These are phyloP conservation scores for Fraxinus latifolia DNA, from an alignment of 305 asterid species.

Conservation along the genomic window DNA sequence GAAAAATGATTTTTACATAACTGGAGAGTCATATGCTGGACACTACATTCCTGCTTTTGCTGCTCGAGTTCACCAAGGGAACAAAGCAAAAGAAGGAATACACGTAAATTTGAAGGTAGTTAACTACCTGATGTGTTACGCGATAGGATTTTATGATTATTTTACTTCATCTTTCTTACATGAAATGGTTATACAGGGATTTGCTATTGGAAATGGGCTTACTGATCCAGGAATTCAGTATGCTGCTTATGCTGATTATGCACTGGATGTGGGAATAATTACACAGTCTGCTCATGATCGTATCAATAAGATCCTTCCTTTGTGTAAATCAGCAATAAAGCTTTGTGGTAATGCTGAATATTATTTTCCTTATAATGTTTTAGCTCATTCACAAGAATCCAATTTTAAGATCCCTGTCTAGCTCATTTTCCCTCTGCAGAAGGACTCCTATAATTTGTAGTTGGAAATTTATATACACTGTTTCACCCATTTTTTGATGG, in stretches of 20 bases:
- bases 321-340: constrained; percentile 78
- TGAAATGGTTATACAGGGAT: background rate
- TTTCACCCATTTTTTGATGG: background rate
- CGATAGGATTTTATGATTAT: background rate
- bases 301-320: constrained; percentile 77
- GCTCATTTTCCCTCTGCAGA: background rate
- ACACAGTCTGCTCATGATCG: constrained; percentile 62
- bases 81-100: background rate
- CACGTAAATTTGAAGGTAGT: background rate
- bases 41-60: background rate
- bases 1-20: background rate
- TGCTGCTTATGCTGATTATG: constrained; percentile 90
- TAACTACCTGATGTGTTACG: background rate
- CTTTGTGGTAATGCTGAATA: constrained; percentile 62
- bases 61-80: background rate
- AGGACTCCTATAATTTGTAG: background rate
- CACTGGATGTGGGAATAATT: constrained; percentile 79
- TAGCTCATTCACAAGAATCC: background rate
- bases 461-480: background rate
- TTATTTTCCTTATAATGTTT: background rate
- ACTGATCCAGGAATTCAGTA: constrained; percentile 95
- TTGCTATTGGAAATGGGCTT: constrained; percentile 92
- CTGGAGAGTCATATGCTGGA: background rate
- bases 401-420: background rate
- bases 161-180: background rate